Evolutionary conservation across 441 rosid species (phyloP), one percentile per base, ranked within the genome.

Genomic region (Manihot esculenta): DNA sequence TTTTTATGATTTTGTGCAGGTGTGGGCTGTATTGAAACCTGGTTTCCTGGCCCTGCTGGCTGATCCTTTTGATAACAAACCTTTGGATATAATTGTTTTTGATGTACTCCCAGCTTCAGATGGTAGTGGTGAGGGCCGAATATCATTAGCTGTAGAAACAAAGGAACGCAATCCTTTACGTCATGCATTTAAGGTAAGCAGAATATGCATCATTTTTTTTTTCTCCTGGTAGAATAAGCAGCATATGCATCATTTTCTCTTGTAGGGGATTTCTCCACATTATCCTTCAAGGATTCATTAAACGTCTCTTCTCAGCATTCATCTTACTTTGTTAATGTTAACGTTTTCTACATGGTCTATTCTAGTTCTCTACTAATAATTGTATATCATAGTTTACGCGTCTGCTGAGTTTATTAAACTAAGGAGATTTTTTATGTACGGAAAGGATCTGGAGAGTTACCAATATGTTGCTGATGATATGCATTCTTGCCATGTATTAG

Each of bases 11-110:
- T 77, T 71, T 73, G 42, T 84, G 62, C 84, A 96, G 98, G 98
- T 93, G 76, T 96, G 98, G 98, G 99, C 97, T 71, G 97, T 93
- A 49, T 77, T 93, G 76, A 96, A 96, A 86, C 97, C 97, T 61
- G 97, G 99, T 80, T 96, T 96, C 84, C 84, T 96, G 80, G 98
- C 98, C 71, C 84, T 93, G 62, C 79, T 96, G 78, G 93, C 80
- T 53, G 97, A 96, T 79, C 97, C 99, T 38, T 82, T 91, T 57
- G 98, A 91, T 76, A 62, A 84, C 47, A 93, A 93, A 78, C 97
- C 89, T 65, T 78, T 91, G 66, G 99, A 96, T 83, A 90, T 93
- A 75, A 88, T 96, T 72, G 96, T 91, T 75, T 96, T 96, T 77
- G 97, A 93, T 79, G 97, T 92, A 72, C 82, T 96, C 62, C 98